These are phyloP conservation scores for Rhododendron henanense DNA, from an alignment of 148 eudicot species.

Conservation along the genomic window DNA sequence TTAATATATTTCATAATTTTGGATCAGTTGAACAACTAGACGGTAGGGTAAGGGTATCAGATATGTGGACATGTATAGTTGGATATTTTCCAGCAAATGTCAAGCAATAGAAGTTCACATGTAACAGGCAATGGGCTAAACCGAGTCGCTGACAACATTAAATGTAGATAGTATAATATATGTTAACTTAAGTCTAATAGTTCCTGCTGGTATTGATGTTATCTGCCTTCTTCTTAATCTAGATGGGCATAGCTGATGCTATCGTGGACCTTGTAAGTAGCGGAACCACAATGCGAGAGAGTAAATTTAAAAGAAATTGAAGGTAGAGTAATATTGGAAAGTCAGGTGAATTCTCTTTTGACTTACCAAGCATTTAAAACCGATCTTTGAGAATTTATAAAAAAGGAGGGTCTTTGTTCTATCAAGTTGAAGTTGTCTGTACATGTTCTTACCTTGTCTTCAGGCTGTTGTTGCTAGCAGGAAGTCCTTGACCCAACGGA, in stretches of 20 bases:
- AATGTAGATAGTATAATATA: not conserved
- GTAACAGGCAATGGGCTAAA: not conserved
- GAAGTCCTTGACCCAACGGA: too few species aligned
- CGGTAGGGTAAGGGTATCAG: too few species aligned
- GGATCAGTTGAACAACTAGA: too few species aligned
- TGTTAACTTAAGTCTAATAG: not conserved
- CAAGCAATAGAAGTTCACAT: too few species aligned
- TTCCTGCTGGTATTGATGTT: not conserved
- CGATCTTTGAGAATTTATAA: not conserved
- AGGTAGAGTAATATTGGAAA: too few species aligned
- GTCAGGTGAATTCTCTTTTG: too few species aligned
- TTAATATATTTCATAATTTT: not conserved
- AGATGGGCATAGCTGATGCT: too few species aligned
- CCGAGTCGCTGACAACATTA: not conserved
- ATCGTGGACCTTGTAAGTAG: too few species aligned
- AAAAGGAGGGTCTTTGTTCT: not conserved
- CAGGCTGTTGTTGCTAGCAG: conserved; percentile 95
- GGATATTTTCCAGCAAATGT: not conserved
- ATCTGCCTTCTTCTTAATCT: conserved; percentile 8
- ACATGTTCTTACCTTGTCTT: conserved; percentile 12
- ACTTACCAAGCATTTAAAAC: not conserved
- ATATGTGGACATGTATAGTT: not conserved
- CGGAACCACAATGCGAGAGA: too few species aligned
- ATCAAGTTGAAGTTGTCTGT: not conserved
- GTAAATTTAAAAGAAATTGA: not conserved